Conservation (phyloP, 2,329 filamentous ascomycete species). For the Cladosporium sphaerospermum region DNA sequence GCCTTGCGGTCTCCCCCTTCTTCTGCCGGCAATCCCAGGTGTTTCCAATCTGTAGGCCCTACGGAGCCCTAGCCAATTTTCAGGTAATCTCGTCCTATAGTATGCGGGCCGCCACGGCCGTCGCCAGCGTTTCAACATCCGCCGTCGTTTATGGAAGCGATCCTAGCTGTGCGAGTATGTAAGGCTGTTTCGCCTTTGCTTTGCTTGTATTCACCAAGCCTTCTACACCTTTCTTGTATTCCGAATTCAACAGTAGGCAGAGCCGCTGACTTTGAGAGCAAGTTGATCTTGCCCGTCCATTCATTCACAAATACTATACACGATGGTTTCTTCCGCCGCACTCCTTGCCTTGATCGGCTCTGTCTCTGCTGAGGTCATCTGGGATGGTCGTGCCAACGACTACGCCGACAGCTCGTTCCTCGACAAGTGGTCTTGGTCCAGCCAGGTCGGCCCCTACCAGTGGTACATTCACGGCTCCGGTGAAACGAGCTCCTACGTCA, state of each 20-base stretch:
- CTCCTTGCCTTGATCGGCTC: constrained; percentile 20
- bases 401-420: constrained; percentile 50
- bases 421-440: constrained; percentile 53
- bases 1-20: background rate
- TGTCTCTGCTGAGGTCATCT: constrained; percentile 44
- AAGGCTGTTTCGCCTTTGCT: constrained; percentile 1
- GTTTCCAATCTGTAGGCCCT: background rate
- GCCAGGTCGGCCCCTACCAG: constrained; percentile 64
- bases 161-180: constrained; percentile 1
- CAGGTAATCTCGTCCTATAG: constrained; percentile 6
- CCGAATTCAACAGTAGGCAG: constrained; percentile 7
- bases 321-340: constrained; percentile 18
- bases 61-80: constrained; percentile 3
- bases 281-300: constrained; percentile 18
- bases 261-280: constrained; percentile 6
- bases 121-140: constrained; percentile 13
- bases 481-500: constrained; percentile 53
- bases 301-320: constrained; percentile 8
- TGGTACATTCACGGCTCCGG: constrained; percentile 68
- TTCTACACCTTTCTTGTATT: background rate
- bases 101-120: constrained; percentile 5
- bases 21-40: background rate
- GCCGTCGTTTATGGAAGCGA: background rate
- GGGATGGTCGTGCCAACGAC: constrained; percentile 63
- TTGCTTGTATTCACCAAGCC: constrained; percentile 8